phyloP scores from a whole-genome alignment of 2,329 filamentous ascomycete species.

The Colletotrichum sidae region DNA sequence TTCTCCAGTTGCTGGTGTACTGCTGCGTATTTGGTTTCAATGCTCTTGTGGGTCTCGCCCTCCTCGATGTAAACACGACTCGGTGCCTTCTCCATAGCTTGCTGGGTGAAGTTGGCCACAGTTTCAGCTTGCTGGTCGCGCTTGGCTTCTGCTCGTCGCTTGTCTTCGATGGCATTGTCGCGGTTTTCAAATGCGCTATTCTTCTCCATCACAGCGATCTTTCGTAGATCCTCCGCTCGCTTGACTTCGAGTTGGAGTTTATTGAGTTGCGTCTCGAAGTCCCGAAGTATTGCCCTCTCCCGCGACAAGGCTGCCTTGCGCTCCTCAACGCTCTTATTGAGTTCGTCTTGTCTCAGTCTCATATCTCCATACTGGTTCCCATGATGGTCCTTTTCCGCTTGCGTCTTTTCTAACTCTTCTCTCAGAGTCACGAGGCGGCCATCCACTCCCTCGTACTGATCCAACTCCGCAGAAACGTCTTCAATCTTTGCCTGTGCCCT shows the following conservation, averaged over 20 bases:
- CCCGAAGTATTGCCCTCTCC: conserved; percentile 50
- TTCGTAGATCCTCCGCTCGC: conserved; percentile 60
- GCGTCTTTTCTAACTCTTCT: conserved; percentile 64
- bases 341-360: conserved; percentile 59
- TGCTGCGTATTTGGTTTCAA: conserved; percentile 65
- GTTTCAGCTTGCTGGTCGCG: conserved; percentile 57
- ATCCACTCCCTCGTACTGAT: conserved; percentile 75
- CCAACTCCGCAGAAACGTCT: conserved; percentile 68
- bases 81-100: conserved; percentile 65
- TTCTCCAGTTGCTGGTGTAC: conserved; percentile 69
- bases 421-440: conserved; percentile 71
- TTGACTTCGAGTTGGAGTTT: conserved; percentile 68
- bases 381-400: conserved; percentile 58
- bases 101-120: conserved; percentile 64
- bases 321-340: conserved; percentile 56
- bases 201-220: conserved; percentile 68
- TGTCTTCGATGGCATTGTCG: conserved; percentile 60
- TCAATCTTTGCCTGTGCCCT: conserved; percentile 70
- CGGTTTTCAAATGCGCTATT: conserved; percentile 68
- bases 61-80: conserved; percentile 71
- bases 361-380: conserved; percentile 68
- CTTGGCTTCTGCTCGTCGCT: conserved; percentile 57
- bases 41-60: conserved; percentile 70
- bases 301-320: conserved; percentile 51
- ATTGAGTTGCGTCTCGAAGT: conserved; percentile 49